phyloP scores from a whole-genome alignment of 1,284 basidiomycete genomes.

The Leccinum solheimii region DNA sequence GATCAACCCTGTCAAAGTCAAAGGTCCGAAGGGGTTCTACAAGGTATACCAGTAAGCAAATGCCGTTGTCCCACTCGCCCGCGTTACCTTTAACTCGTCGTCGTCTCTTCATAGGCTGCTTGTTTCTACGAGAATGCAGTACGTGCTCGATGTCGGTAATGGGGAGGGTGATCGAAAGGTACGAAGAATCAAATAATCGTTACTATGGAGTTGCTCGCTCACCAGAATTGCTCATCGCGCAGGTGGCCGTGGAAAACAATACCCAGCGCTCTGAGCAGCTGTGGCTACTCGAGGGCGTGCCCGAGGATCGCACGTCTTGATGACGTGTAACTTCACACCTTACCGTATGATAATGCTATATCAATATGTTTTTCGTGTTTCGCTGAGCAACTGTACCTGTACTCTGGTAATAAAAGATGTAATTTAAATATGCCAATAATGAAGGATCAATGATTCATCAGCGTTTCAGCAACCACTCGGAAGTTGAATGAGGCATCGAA shows the following conservation, averaged over 20 bases:
- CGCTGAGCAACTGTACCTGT: background rate
- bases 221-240: background rate
- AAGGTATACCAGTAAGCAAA: slow-evolving; percentile 4
- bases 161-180: background rate
- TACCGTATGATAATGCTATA: background rate
- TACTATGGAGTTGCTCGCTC: background rate
- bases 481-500: too few relatives aligned
- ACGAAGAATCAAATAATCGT: background rate
- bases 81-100: background rate
- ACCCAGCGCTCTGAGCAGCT: background rate
- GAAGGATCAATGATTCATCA: background rate
- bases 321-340: background rate
- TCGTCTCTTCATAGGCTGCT: background rate
- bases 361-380: background rate
- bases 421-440: background rate
- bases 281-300: slow-evolving; percentile 1
- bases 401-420: background rate
- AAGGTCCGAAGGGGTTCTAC: background rate
- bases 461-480: too few relatives aligned
- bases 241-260: background rate
- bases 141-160: slow-evolving; percentile 5
- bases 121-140: background rate
- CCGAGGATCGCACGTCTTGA: background rate
- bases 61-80: background rate
- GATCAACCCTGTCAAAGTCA: slow-evolving; percentile 5